Conservation (phyloP, 1,284 basidiomycete genomes). For the Naganishia albida region DNA sequence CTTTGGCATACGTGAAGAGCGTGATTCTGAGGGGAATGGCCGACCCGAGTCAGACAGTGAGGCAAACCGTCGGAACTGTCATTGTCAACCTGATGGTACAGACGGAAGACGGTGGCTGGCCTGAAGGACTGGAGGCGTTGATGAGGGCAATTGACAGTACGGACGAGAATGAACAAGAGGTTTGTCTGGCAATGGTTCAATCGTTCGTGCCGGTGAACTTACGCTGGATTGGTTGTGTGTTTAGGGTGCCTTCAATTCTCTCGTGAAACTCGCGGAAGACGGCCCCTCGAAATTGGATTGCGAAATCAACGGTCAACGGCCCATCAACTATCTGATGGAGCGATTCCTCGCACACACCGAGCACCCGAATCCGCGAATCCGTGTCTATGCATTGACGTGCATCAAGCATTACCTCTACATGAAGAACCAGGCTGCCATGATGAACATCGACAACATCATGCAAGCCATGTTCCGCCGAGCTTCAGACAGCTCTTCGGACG, state of each 20-base stretch:
- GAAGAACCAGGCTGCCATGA: slow-evolving; percentile 76
- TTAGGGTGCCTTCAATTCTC: slow-evolving; percentile 89
- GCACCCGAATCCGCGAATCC: slow-evolving; percentile 81
- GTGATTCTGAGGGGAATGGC: slow-evolving; percentile 78
- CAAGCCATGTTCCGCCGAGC: slow-evolving; percentile 91
- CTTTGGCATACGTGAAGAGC: slow-evolving; percentile 75
- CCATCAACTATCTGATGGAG: slow-evolving; percentile 91
- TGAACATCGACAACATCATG: slow-evolving; percentile 91
- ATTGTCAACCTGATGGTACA: slow-evolving; percentile 82
- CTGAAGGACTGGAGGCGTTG: slow-evolving; percentile 81
- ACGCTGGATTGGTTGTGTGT: slow-evolving; percentile 35
- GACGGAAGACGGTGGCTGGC: slow-evolving; percentile 85
- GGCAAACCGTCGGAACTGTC: slow-evolving; percentile 87
- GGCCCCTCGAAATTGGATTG: slow-evolving; percentile 94
- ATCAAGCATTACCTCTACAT: slow-evolving; percentile 90
- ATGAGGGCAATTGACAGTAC: slow-evolving; percentile 73
- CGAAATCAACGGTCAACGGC: slow-evolving; percentile 80
- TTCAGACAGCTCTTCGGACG: slow-evolving; percentile 86
- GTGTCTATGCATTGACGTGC: slow-evolving; percentile 88
- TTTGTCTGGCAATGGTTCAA: slow-evolving; percentile 55
- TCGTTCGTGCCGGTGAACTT: slow-evolving; percentile 12
- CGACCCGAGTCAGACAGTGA: slow-evolving; percentile 77
- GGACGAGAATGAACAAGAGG: slow-evolving; percentile 77
- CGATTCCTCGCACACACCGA: slow-evolving; percentile 86
- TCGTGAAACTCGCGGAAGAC: slow-evolving; percentile 96